phyloP scores from a whole-genome alignment of 23 red algal species.

The Gracilaria vermiculophylla region DNA sequence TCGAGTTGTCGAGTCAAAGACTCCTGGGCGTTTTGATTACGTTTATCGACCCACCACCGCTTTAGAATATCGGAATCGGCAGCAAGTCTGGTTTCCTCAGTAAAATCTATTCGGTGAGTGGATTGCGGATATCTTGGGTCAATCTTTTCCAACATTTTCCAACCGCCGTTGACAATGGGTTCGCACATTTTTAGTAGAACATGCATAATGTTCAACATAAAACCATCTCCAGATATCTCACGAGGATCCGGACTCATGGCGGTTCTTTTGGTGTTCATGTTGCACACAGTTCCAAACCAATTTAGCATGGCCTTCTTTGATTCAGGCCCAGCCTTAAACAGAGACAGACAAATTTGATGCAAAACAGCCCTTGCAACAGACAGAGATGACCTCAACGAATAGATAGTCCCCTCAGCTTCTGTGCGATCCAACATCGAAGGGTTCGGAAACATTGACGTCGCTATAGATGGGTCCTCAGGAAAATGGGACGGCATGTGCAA shows the following conservation, averaged over 20 bases:
- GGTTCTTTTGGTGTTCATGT: conserved; percentile 67
- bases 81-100: conserved; percentile 88
- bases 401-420: conserved; percentile 58
- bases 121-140: conserved; percentile 71
- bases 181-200: conserved; percentile 82
- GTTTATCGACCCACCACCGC: conserved; percentile 76
- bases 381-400: conserved; percentile 73
- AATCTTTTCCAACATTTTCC: conserved; percentile 87
- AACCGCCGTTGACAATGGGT: conserved; percentile 79
- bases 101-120: conserved; percentile 74
- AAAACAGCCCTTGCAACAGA: conserved; percentile 63
- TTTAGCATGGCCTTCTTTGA: conserved; percentile 63
- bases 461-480: conserved; percentile 73
- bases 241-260: conserved; percentile 70
- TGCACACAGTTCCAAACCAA: conserved; percentile 81
- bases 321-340: conserved; percentile 74
- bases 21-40: conserved; percentile 83
- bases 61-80: conserved; percentile 76
- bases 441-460: conserved; percentile 79
- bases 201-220: conserved; percentile 89
- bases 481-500: conserved; percentile 32
- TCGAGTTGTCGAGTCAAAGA: conserved; percentile 66
- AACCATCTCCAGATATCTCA: conserved; percentile 74
- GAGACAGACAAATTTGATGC: conserved; percentile 60
- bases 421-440: conserved; percentile 29